Percentiles rank a stretch among this genome's conserved stretches.
Conservation (phyloP, 805 yeast species). For the Cyberlindnera mrakii region DNA sequence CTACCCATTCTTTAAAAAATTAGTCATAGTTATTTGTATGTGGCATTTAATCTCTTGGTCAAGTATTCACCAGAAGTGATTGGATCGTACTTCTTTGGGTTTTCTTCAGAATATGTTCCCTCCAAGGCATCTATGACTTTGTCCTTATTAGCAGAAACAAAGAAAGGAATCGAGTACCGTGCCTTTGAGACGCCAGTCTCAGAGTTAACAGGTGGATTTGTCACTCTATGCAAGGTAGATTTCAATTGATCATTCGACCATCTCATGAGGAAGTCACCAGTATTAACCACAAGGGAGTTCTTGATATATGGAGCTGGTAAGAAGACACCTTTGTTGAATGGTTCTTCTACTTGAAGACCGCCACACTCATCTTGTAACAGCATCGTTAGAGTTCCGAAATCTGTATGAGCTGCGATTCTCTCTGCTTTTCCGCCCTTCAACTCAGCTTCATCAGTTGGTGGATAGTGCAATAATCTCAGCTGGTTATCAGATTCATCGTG, state of each 20-base stretch:
- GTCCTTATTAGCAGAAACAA: constrained; percentile 21
- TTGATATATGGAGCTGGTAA: constrained; percentile 1
- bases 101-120: constrained; percentile 17
- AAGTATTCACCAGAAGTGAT: constrained; percentile 22
- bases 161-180: constrained; percentile 25
- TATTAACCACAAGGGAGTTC: constrained; percentile 20
- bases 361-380: constrained; percentile 22
- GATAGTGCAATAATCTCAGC: constrained; percentile 20
- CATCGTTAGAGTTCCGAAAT: constrained; percentile 24
- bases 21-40: constrained; percentile 4
- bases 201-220: constrained; percentile 19
- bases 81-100: constrained; percentile 24
- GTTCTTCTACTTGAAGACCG: constrained; percentile 22
- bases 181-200: constrained; percentile 14
- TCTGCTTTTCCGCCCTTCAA: constrained; percentile 18
- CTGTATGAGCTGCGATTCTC: constrained; percentile 25
- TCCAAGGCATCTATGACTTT: constrained; percentile 20
- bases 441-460: constrained; percentile 16
- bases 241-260: constrained; percentile 23
- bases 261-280: constrained; percentile 21
- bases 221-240: constrained; percentile 23
- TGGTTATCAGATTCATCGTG: constrained; percentile 21
- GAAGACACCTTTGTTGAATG: constrained; percentile 13
- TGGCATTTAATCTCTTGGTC: constrained; percentile 18
- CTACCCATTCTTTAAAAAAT: too few species aligned